Base-by-base conservation (phyloP, 441 rosid genomes). In the Euphorbia schlechtendalii region DNA sequence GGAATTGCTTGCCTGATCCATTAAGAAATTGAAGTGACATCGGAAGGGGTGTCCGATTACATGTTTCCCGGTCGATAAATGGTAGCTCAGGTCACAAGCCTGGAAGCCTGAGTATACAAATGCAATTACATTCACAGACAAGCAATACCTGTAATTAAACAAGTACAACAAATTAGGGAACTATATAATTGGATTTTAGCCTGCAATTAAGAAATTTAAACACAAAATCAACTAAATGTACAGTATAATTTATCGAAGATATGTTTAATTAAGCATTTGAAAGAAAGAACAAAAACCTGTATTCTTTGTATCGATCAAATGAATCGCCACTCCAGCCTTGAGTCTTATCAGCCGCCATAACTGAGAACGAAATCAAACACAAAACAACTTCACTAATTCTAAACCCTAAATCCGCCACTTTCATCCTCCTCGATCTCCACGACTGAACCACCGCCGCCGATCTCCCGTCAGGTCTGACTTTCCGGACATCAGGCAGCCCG, bases 261-360 rank as follows among this genome's bases (percentile, higher is more conserved):
- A 49, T 49, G 54, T 49, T 4, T 8, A 18, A 46, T 49, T 49
- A 18, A 65, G 25, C 11, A 45, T 36, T 11, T 5, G 8, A 36
- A 64, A 5, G 20, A 46, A 18, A 40, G 5, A 64, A 5, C 13
- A 25, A 3, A 3, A 32, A 91, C 99, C 96, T 87, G 83, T 87
- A 94, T 70, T 91, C 98, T 77, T 68, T 86, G 76, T 95, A 95
- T 25, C 99, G 92, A 70, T 94, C 91, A 69, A 78, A 94, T 32
- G 98, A 94, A 73, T 94, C 99, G 18, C 99, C 99, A 21, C 95
- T 85, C 99, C 98, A 95, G 8, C 99, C 99, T 65, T 85, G 85
- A 27, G 98, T 95, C 75, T 84, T 92, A 71, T 91, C 95, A 27
- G 99, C 92, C 0, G 98, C 95, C 98, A 95, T 91, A 36, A 91